Evolutionary conservation across 768 basidiomycete genomes (phyloP).

Genomic region (Phylloporus scabripes): DNA sequence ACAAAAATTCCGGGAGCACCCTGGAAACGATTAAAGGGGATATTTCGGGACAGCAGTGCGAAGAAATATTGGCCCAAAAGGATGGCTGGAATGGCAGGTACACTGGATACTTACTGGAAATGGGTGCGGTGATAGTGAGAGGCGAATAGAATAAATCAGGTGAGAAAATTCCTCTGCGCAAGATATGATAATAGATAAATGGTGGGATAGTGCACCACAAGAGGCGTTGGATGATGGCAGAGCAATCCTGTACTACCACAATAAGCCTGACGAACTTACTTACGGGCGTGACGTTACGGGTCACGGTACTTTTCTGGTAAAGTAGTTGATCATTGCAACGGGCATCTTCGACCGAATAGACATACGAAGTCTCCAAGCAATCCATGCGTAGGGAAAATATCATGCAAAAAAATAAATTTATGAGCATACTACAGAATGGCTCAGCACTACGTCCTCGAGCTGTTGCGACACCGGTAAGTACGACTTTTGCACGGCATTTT

Average conservation of each 20-base stretch:
- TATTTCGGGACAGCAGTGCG: constrained; percentile 7
- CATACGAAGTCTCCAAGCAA: not conserved
- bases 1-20: constrained; percentile 15
- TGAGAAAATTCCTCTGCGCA: constrained; percentile 4
- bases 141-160: constrained; percentile 9
- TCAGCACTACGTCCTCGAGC: not conserved
- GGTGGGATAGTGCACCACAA: constrained; percentile 7
- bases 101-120: constrained; percentile 13
- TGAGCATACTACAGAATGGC: not conserved
- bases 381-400: not conserved
- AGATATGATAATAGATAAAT: constrained; percentile 6
- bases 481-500: not conserved
- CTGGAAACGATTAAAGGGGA: constrained; percentile 1
- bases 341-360: constrained; percentile 12
- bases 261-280: constrained; percentile 32
- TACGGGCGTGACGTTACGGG: constrained; percentile 34
- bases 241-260: constrained; percentile 25
- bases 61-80: constrained; percentile 9
- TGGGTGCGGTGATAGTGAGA: constrained; percentile 2
- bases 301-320: constrained; percentile 30
- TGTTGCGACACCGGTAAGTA: not conserved
- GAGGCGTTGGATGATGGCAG: constrained; percentile 22
- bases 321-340: constrained; percentile 30
- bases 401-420: not conserved
- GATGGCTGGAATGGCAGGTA: constrained; percentile 4